phyloP scores from a whole-genome alignment of 1,139 yeast species.

The Yamadazyma trypodendri region DNA sequence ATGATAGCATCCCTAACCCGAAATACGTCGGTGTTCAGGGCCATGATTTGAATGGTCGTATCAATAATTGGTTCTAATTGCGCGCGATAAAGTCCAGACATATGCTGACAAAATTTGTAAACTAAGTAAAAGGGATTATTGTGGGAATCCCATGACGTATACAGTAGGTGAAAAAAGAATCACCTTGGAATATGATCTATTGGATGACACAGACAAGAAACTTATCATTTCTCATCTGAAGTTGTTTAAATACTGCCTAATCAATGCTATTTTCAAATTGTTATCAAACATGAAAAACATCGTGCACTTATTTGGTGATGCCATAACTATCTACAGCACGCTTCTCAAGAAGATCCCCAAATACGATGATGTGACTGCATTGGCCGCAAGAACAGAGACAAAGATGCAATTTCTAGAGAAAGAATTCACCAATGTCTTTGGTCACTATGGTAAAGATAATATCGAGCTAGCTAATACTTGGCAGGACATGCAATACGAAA shows the following conservation, averaged over 20 bases:
- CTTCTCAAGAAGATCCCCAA: conserved; percentile 40
- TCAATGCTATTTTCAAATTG: conserved; percentile 29
- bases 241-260: conserved; percentile 35
- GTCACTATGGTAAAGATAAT: conserved; percentile 12
- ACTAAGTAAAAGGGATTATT: too few species aligned
- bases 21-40: too few species aligned
- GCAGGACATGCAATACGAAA: conserved; percentile 31
- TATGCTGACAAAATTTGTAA: conserved; percentile 1
- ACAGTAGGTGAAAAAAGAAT: conserved; percentile 32
- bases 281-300: conserved; percentile 31
- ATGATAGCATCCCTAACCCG: too few species aligned
- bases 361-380: conserved; percentile 42
- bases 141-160: conserved; percentile 27
- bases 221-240: conserved; percentile 29
- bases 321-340: conserved; percentile 41
- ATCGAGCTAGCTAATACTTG: conserved; percentile 18
- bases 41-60: background rate
- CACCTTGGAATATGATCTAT: conserved; percentile 19
- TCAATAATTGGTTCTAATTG: background rate
- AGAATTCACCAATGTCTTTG: conserved; percentile 32
- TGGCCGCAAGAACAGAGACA: conserved; percentile 28
- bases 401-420: conserved; percentile 30
- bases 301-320: conserved; percentile 39
- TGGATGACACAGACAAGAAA: conserved; percentile 24
- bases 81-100: background rate